Evolutionary conservation across 306 rosid species (phyloP).

Genomic region (Ormosia semicastrata): DNA sequence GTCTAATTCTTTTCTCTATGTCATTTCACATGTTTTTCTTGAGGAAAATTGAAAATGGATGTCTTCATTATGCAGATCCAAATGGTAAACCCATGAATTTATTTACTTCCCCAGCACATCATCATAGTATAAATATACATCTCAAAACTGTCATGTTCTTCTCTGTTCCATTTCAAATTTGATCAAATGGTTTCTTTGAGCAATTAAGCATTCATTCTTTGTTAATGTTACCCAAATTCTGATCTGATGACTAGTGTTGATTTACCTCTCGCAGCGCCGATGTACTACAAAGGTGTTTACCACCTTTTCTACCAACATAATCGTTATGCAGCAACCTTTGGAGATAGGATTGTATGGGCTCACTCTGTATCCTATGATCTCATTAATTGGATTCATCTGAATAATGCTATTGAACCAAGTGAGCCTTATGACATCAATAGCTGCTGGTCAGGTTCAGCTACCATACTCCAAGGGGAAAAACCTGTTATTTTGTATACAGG

Average conservation of each 20-base stretch:
- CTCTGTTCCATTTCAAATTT: neutral
- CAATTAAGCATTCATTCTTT: neutral
- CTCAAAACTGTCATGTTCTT: neutral
- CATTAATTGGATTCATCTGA: constrained; percentile 44
- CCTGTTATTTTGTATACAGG: constrained; percentile 55
- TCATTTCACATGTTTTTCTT: constrained; percentile 33
- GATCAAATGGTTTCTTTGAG: neutral
- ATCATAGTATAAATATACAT: neutral
- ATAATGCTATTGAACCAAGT: constrained; percentile 31
- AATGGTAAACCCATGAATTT: constrained; percentile 37
- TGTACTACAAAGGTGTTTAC: constrained; percentile 55
- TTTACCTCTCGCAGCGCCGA: constrained; percentile 37
- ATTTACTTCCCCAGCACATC: neutral
- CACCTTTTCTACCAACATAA: constrained; percentile 61
- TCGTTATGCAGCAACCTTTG: constrained; percentile 46
- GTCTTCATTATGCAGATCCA: constrained; percentile 48
- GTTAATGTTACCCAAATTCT: neutral
- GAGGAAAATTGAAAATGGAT: constrained; percentile 17
- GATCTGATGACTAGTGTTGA: neutral
- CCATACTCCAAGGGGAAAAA: constrained; percentile 32
- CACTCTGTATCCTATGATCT: constrained; percentile 54
- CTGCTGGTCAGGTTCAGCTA: constrained; percentile 61
- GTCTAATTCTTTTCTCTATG: constrained; percentile 18
- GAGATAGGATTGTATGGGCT: constrained; percentile 50
- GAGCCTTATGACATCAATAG: constrained; percentile 43